Percentiles rank a stretch among this genome's conserved stretches.
These are phyloP conservation scores for Pharus latifolius DNA, from an alignment of 176 grass and related monocot genomes.

Conservation along the genomic window DNA sequence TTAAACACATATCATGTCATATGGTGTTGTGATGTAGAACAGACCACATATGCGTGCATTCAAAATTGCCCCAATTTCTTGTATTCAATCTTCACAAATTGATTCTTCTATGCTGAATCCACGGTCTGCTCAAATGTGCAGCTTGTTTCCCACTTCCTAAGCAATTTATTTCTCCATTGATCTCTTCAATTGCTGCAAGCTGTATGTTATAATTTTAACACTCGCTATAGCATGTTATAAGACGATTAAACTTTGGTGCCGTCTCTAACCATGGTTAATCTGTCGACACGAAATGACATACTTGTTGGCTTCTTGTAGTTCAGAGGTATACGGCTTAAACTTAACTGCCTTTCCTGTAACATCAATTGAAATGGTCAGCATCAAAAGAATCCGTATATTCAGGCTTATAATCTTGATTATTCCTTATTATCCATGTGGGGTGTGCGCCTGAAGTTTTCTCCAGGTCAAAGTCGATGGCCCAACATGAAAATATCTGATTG, in stretches of 20 bases:
- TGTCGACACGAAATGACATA: not conserved
- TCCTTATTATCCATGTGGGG: conserved; percentile 16
- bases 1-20: not conserved
- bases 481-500: not conserved
- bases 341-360: conserved; percentile 6
- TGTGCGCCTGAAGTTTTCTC: conserved; percentile 8
- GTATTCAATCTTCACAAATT: too few species aligned
- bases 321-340: not conserved
- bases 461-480: conserved; percentile 23
- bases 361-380: not conserved
- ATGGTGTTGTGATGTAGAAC: not conserved
- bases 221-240: too few species aligned
- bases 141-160: too few species aligned
- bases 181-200: too few species aligned
- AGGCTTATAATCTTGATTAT: not conserved
- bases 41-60: not conserved
- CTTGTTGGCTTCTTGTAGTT: not conserved
- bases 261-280: not conserved
- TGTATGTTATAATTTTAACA: too few species aligned
- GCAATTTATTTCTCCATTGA: too few species aligned
- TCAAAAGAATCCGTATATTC: conserved; percentile 1
- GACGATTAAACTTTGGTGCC: too few species aligned
- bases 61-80: too few species aligned
- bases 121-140: too few species aligned
- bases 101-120: too few species aligned